Conservation (phyloP, 176 grass and related monocot species). For the Bromus sterilis region DNA sequence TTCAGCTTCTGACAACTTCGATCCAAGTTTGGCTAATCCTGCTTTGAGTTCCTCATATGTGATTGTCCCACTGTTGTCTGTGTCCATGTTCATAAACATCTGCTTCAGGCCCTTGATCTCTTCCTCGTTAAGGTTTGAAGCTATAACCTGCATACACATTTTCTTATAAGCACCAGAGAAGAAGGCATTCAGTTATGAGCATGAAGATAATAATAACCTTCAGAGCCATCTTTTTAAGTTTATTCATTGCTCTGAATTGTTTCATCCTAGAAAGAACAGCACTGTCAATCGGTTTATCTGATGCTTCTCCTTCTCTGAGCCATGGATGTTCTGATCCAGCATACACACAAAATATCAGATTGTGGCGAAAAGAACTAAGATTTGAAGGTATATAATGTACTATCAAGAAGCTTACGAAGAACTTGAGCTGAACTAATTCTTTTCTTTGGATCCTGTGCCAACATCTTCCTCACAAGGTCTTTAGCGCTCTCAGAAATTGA, state of each 20-base stretch:
- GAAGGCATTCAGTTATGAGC: background rate
- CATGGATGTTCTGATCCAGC: slow-evolving; percentile 80
- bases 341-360: slow-evolving; percentile 28
- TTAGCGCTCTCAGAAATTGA: slow-evolving; percentile 87
- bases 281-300: slow-evolving; percentile 93
- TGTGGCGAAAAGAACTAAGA: background rate
- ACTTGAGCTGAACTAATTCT: slow-evolving; percentile 89
- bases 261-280: slow-evolving; percentile 99
- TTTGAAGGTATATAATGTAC: slow-evolving; percentile 3
- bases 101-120: slow-evolving; percentile 98
- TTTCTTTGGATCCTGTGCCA: slow-evolving; percentile 87
- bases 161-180: background rate
- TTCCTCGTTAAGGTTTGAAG: slow-evolving; percentile 86
- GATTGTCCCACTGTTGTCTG: slow-evolving; percentile 83
- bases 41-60: slow-evolving; percentile 98
- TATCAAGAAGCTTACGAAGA: slow-evolving; percentile 55
- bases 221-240: slow-evolving; percentile 98
- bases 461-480: slow-evolving; percentile 91
- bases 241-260: slow-evolving; percentile 99
- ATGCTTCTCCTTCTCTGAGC: slow-evolving; percentile 85
- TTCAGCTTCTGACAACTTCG: slow-evolving; percentile 87
- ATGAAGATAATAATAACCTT: slow-evolving; percentile 58
- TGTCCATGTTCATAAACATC: slow-evolving; percentile 98
- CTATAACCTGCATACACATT: slow-evolving; percentile 70
- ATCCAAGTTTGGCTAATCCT: slow-evolving; percentile 85